A percentile compares a stretch with the other conserved stretches of the same genome.
phyloP scores from a whole-genome alignment of 108 stramenopile genomes.

The Fragilariopsis cylindrus region DNA sequence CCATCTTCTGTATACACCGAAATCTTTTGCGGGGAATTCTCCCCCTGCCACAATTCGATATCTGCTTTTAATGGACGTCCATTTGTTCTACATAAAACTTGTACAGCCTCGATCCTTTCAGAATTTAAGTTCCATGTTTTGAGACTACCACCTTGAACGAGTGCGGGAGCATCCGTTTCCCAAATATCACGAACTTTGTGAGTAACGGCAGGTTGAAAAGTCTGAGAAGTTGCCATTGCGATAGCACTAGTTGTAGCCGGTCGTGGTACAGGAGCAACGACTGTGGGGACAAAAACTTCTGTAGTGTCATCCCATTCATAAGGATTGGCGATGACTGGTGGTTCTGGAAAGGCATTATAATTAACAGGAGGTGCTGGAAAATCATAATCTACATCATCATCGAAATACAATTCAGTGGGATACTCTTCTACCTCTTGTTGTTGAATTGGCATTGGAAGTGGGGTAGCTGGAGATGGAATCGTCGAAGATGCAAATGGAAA shows the following conservation, averaged over 20 bases:
- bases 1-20: constrained; percentile 80
- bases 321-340: constrained; percentile 10
- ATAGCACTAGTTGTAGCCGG: constrained; percentile 4
- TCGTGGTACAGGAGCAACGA: constrained; percentile 13
- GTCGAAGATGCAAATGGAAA: constrained; percentile 2
- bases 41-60: constrained; percentile 75
- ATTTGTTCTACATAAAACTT: constrained; percentile 68
- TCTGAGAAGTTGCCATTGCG: not conserved
- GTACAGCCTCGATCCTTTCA: constrained; percentile 55
- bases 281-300: not conserved
- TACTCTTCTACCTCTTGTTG: not conserved
- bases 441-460: not conserved
- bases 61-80: constrained; percentile 80
- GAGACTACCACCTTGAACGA: constrained; percentile 75
- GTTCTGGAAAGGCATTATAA: not conserved
- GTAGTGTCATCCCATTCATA: not conserved
- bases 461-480: not conserved
- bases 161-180: constrained; percentile 30
- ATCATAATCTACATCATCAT: no score
- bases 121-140: constrained; percentile 68
- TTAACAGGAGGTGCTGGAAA: no score
- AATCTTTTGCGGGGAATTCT: constrained; percentile 77
- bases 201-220: not conserved
- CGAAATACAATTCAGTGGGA: not conserved
- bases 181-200: constrained; percentile 8